A percentile compares a stretch with the other conserved stretches of the same genome.
phyloP scores from a whole-genome alignment of 306 rosid genomes.

The Citrullus amarus region DNA sequence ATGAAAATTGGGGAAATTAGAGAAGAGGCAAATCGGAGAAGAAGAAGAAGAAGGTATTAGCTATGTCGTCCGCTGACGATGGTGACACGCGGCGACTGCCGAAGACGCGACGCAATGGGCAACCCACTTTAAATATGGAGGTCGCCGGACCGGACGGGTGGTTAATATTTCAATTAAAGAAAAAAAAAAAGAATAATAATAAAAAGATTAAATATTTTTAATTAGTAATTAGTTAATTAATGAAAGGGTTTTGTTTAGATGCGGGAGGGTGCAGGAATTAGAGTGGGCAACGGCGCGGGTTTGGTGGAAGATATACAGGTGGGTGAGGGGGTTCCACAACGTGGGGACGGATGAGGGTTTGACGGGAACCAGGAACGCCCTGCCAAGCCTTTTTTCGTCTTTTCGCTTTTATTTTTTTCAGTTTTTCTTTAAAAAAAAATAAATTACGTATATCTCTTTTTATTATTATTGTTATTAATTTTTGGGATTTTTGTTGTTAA shows the following conservation, averaged over 20 bases:
- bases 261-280: constrained; percentile 19
- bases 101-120: neutral
- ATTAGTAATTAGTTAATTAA: neutral
- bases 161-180: neutral
- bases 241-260: constrained; percentile 4
- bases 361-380: neutral
- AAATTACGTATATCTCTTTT: neutral
- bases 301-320: neutral
- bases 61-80: neutral
- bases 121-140: neutral
- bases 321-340: constrained; percentile 3
- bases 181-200: no score
- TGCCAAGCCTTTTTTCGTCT: neutral
- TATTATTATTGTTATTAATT: neutral
- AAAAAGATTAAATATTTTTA: no score
- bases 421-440: neutral
- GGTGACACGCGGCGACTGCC: constrained; percentile 4
- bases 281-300: constrained; percentile 11
- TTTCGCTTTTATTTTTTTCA: neutral
- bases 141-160: neutral
- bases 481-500: neutral
- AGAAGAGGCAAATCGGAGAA: neutral
- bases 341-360: constrained; percentile 9
- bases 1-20: neutral
- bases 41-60: neutral